phyloP scores from a whole-genome alignment of 2,329 filamentous ascomycete genomes.

The Phoma sp. region DNA sequence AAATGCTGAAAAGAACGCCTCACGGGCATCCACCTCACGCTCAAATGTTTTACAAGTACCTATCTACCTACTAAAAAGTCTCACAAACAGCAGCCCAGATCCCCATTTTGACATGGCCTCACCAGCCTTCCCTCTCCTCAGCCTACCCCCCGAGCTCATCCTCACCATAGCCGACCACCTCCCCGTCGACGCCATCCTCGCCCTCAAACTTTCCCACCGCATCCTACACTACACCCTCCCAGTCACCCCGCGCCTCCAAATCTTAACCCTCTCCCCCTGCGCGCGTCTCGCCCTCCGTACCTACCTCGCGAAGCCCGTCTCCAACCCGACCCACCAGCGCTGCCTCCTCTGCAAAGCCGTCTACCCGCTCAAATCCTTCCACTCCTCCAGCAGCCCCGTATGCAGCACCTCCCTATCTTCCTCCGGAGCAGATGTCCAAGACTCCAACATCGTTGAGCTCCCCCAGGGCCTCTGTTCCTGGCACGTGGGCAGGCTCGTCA shows the following conservation, averaged over 20 bases:
- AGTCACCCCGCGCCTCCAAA: conserved; percentile 20
- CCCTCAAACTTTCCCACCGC: conserved; percentile 47
- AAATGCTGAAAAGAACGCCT: background rate
- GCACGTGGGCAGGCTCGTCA: conserved; percentile 41
- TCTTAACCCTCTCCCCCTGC: conserved; percentile 31
- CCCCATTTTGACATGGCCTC: conserved; percentile 10
- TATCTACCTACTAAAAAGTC: background rate
- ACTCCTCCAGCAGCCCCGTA: conserved; percentile 36
- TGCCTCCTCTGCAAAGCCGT: conserved; percentile 41
- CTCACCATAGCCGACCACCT: conserved; percentile 47
- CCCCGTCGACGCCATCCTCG: conserved; percentile 43
- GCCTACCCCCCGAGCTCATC: conserved; percentile 51
- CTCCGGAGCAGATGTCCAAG: conserved; percentile 5
- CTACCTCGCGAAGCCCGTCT: conserved; percentile 26
- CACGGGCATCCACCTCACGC: no score
- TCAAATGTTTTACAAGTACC: no score
- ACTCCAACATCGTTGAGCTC: conserved; percentile 33
- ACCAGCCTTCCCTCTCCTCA: conserved; percentile 20
- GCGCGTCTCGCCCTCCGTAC: conserved; percentile 36
- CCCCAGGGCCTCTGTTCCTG: conserved; percentile 42
- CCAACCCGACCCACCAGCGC: conserved; percentile 23
- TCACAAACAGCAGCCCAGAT: background rate
- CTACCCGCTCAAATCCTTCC: conserved; percentile 40
- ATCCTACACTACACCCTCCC: conserved; percentile 38
- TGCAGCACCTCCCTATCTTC: conserved; percentile 20